These are phyloP conservation scores for Colletotrichum lentis DNA, from an alignment of 2,329 filamentous ascomycete species.

Conservation along the genomic window DNA sequence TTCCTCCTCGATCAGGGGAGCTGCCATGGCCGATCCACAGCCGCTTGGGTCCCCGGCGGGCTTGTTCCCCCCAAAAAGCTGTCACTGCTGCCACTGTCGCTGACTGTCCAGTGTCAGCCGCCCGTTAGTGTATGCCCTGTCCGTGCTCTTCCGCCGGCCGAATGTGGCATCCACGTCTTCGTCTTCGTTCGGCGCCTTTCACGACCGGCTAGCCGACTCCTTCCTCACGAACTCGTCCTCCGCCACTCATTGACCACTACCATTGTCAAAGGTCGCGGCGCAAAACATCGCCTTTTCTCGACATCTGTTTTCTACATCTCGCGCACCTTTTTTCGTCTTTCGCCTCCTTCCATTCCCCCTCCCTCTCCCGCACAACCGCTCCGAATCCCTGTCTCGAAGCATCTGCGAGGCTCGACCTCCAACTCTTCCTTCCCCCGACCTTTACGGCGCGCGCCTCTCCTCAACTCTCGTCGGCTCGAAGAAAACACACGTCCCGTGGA, in stretches of 20 bases:
- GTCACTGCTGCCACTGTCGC: slow-evolving; percentile 5
- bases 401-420: slow-evolving; percentile 13
- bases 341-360: background rate
- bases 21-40: background rate
- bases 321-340: background rate
- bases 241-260: slow-evolving; percentile 24
- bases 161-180: slow-evolving; percentile 18
- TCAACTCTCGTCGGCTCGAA: slow-evolving; percentile 3
- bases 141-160: background rate
- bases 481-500: background rate
- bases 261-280: slow-evolving; percentile 5
- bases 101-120: slow-evolving; percentile 6
- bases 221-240: slow-evolving; percentile 16
- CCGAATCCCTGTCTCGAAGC: background rate
- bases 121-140: no score
- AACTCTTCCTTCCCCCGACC: slow-evolving; percentile 7
- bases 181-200: slow-evolving; percentile 9
- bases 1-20: background rate
- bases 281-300: background rate
- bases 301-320: background rate
- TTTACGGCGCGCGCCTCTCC: slow-evolving; percentile 3
- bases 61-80: background rate
- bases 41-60: background rate
- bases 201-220: slow-evolving; percentile 15
- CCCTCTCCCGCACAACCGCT: background rate